Base-by-base conservation (phyloP, 2,329 filamentous ascomycete species). In the Aspergillus neotritici region DNA sequence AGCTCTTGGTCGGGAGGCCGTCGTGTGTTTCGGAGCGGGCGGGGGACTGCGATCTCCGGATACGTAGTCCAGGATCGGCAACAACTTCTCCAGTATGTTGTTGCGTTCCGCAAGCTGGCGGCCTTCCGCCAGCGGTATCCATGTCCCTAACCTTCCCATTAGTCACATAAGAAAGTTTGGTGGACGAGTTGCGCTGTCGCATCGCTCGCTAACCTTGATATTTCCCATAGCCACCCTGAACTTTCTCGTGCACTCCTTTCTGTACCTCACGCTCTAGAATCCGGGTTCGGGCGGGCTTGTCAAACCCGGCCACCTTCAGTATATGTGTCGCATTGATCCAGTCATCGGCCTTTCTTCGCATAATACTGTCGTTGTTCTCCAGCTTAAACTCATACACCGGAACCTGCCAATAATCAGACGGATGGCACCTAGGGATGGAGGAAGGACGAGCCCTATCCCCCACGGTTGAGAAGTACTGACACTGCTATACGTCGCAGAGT, bases 271-370 rank as follows among this genome's bases (percentile, higher is more conserved):
- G 81, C 70, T 98, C 93, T 4, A 98, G 78, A 44, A 98, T 97
- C 51, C 93, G 81, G 32, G 93, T 98, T 63, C 93, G 79, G 10
- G 91, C 88, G 3, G 93, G 93, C 68, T 98, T 98, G 68, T 98
- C 93, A 62, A 95, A 95, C 43, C 91, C 91, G 50, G 93, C 93
- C 32, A 94, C 88, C 64, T 98, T 98, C 37, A 98, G 74, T 47
- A 98, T 97, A 63, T 98, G 93, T 41, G 93, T 98, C n/a, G 93
- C 93, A 74, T 98, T 98, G 71, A 98, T 93, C 89, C 91, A 98
- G 68, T 97, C 83, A 67, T 98, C 93, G 41, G 82, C 79, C 47
- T 91, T 83, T 39, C 93, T 82, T 66, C 93, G 85, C 93, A 98
- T 98, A 53, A 97, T 86, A 86, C 96, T 88, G 63, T 94, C 88